Base-by-base conservation (phyloP, 192 early-diverging fungal species). In the Coemansia sp. region DNA sequence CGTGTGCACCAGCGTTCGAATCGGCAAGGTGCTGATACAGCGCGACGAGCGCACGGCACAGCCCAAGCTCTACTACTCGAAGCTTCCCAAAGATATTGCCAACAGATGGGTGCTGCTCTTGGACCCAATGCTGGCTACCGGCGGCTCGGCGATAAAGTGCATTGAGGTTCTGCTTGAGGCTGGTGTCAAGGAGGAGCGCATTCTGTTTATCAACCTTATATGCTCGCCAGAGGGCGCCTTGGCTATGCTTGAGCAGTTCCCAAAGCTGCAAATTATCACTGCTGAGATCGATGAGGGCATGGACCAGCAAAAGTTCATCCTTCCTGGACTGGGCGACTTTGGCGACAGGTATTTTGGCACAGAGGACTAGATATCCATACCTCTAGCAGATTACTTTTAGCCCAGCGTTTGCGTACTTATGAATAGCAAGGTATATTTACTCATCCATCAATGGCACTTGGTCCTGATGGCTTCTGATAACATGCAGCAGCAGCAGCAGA, bases 121-220 rank as follows among this genome's bases (percentile, higher is more conserved):
- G 18, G 95, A 97, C 64, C 95, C 95, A 24, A 97, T 97, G 95
- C 88, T 97, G 88, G 94, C 94, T 13, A 97, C 95, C 31, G 95
- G 95, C 18, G 95, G 95, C 34, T 95, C 93, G 26, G 95, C 94
- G 6, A 92, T 91, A 71, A 92, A 95, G 76, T 94, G 93, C 36
- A 88, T 95, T 28, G 87, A 97, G 85, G 92, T 92, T 0, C 84
- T 97, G 70, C 76, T 94, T 8, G 89, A 92, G 56, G 83, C 91
- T 53, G 90, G 89, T 23, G 95, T 97, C 13, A 73, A 79, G 35
- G 91, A 97, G 73, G 91, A 95, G 34, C 82, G 86, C 26, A 95
- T 95, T 43, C 69, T 93, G 60, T 97, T 97, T 83, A 77, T 97
- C 69, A 97, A 97, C 83, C 85, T 97, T 62, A 88, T 97, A 66